Conservation (phyloP, 495 filamentous ascomycete species). For the Sordaria brevicollis region DNA sequence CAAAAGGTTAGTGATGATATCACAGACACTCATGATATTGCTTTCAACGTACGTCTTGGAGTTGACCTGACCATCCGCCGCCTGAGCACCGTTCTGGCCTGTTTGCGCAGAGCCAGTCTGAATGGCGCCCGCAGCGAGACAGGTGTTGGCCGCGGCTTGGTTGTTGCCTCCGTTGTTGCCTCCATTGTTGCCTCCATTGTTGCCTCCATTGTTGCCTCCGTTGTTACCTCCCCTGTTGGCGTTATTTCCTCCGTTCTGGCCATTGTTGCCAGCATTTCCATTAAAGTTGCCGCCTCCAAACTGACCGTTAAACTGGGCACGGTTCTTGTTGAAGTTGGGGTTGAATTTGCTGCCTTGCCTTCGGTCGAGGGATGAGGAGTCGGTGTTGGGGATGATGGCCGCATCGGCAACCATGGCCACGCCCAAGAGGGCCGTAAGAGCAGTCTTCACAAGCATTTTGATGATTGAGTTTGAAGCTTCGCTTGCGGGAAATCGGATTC, state of each 20-base stretch:
- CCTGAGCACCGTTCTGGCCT: slow-evolving; percentile 16
- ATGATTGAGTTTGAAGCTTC: slow-evolving; percentile 3
- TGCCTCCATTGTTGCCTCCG: slow-evolving; percentile 8
- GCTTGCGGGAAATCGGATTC: background rate
- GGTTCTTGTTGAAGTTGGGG: slow-evolving; percentile 6
- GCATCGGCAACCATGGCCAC: slow-evolving; percentile 30
- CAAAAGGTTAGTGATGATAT: background rate
- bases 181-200: slow-evolving; percentile 8
- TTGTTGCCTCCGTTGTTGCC: slow-evolving; percentile 12
- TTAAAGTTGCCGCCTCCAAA: slow-evolving; percentile 9
- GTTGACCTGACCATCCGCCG: slow-evolving; percentile 41
- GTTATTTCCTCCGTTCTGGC: slow-evolving; percentile 4
- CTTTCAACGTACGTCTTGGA: slow-evolving; percentile 39
- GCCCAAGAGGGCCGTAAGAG: slow-evolving; percentile 33
- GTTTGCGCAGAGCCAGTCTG: slow-evolving; percentile 38
- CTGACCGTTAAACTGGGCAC: slow-evolving; percentile 6
- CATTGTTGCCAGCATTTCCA: slow-evolving; percentile 5
- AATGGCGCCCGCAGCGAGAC: slow-evolving; percentile 35
- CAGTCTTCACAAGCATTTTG: slow-evolving; percentile 38
- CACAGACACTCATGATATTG: background rate
- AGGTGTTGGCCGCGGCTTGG: slow-evolving; percentile 15
- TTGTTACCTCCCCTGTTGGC: slow-evolving; percentile 4
- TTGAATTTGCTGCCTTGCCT: slow-evolving; percentile 11
- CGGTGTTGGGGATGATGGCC: slow-evolving; percentile 24
- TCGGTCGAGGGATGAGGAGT: slow-evolving; percentile 8